Percentiles rank a stretch among this genome's conserved stretches.
Conservation (phyloP, 2,329 filamentous ascomycete genomes). For the Aspergillus eucalypticola region DNA sequence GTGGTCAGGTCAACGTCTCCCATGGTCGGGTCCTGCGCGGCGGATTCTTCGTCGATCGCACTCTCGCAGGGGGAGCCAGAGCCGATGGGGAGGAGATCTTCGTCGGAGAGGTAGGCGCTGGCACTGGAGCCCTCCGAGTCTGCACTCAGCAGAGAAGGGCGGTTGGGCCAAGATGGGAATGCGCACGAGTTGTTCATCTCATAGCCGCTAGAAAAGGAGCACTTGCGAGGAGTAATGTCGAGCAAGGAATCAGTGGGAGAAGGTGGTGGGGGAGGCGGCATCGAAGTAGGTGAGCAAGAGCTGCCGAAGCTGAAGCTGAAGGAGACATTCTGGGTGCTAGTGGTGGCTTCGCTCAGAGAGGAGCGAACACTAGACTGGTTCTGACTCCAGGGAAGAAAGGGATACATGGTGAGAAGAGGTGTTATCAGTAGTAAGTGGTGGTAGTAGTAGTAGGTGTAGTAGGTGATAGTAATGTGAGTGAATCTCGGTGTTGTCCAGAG, state of each 20-base stretch:
- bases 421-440: conserved; percentile 5
- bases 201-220: conserved; percentile 42
- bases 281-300: conserved; percentile 26
- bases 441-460: not conserved
- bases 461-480: not conserved
- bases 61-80: conserved; percentile 28
- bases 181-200: conserved; percentile 45
- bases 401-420: conserved; percentile 19
- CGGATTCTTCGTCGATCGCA: conserved; percentile 32
- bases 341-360: conserved; percentile 23
- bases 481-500: not conserved
- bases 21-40: conserved; percentile 24
- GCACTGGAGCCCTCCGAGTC: conserved; percentile 33
- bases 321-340: conserved; percentile 19
- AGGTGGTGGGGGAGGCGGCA: conserved; percentile 43
- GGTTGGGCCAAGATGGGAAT: conserved; percentile 48
- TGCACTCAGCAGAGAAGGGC: conserved; percentile 38
- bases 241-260: conserved; percentile 41
- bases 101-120: conserved; percentile 45
- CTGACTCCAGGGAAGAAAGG: conserved; percentile 26
- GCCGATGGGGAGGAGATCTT: conserved; percentile 42
- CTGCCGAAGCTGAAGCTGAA: conserved; percentile 32
- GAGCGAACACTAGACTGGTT: conserved; percentile 24
- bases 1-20: conserved; percentile 34
- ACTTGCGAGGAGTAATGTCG: conserved; percentile 45